Base-by-base conservation (phyloP, 495 filamentous ascomycete genomes). In the Hypoxylon perforatum region DNA sequence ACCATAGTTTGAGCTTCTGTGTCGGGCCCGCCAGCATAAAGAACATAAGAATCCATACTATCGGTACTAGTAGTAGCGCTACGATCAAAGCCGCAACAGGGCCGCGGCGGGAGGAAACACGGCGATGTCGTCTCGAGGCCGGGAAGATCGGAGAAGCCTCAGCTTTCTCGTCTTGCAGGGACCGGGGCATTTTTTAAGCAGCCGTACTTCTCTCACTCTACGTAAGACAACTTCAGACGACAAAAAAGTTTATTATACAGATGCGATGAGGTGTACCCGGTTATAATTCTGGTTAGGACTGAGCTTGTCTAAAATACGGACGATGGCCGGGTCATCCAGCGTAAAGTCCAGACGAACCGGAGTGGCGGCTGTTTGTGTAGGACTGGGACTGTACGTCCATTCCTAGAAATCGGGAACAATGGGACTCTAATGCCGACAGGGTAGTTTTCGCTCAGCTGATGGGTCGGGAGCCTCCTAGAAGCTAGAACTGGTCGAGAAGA, bases 321-420 rank as follows among this genome's bases (percentile, higher is more conserved):
- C 23, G 23, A 50, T 15, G 58, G 65, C n/a, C n/a, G n/a, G 58
- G 65, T 68, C 65, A 68, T 58, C 58, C 58, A 38, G 23, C 47
- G 58, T 30, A 54, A 11, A 22, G 21, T 28, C 53, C 52, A n/a
- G 10, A 53, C 7, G 22, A 39, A 38, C 45, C 55, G 36, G 17
- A 38, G 33, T n/a, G 65, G 19, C 30, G 35, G 14, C 49, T 59
- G 39, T 10, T 39, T 39, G 19, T 47, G 35, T 44, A 48, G 42
- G 30, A 52, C 51, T 21, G 52, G 42, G 30, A 52, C 51, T 21
- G 52, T 41, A 17, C 23, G 51, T 61, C 46, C 63, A 67, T 67
- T 67, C 63, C 63, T 47, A 47, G 25, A 28, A 28, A 28, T 28
- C 25, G 39, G 39, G 39, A 17, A 42, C 39, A 42, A 42, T 42